Conservation (phyloP, 345 rosid species). For the Rhodamnia rubescens region DNA sequence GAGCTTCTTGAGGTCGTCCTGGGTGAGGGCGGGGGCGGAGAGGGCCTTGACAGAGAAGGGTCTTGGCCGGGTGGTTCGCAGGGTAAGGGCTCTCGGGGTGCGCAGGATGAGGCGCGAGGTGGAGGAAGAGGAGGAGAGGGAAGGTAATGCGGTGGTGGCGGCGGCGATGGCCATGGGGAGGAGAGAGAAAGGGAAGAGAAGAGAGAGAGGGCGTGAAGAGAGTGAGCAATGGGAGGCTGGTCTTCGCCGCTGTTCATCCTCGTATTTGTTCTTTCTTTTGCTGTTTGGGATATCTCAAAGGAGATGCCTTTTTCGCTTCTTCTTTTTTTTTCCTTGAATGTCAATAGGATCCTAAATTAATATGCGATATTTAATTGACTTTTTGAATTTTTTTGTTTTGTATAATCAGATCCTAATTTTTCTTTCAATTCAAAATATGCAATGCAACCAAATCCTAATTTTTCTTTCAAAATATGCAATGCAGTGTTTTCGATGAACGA, state of each 20-base stretch:
- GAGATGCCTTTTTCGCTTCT: neutral
- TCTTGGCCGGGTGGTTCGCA: constrained; percentile 17
- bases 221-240: neutral
- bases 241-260: neutral
- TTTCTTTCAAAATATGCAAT: rapidly evolving
- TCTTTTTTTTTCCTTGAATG: neutral
- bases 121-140: constrained; percentile 7
- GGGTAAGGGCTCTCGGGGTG: constrained; percentile 1
- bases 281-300: neutral
- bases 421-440: rapidly evolving
- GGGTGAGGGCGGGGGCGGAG: constrained; percentile 62
- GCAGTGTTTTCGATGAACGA: neutral
- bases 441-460: neutral
- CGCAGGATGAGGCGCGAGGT: constrained; percentile 17
- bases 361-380: neutral
- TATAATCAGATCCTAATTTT: neutral
- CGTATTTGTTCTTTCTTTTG: neutral
- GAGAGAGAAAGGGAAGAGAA: neutral
- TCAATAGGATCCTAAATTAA: neutral
- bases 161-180: neutral
- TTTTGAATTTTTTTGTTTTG: rapidly evolving
- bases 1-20: constrained; percentile 78
- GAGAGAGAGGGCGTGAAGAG: neutral
- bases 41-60: constrained; percentile 52
- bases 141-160: neutral